Evolutionary conservation across 352 stramenopile genomes (phyloP), one percentile per base, ranked within the genome.

Genomic region (Phytopythium vexans): DNA sequence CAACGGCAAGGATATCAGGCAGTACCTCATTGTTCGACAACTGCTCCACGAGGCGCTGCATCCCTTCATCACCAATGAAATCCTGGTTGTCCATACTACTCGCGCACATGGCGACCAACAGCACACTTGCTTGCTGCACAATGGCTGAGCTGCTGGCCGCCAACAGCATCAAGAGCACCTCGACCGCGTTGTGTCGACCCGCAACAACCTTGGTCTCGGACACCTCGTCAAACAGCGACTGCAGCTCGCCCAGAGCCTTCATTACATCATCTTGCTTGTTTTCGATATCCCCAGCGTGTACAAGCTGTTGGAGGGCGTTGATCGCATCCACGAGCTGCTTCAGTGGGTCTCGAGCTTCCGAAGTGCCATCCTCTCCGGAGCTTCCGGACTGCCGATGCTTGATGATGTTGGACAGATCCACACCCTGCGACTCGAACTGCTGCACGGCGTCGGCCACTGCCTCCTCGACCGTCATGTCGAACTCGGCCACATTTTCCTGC

Each of bases 401-500:
- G 49, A 92, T 86, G 54, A 92, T 82, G 54, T 88, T 91, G 43
- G 76, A 89, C 27, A 96, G 64, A 59, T 96, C 86, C 39, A 96
- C 86, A 46, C 82, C 83, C 59, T 96, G 84, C 36, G 82, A 90
- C 55, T 84, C 67, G 46, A 97, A 96, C 67, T 97, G 88, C 57
- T 82, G 61, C 34, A 96, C 65, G 1, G 88, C 83, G 39, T 97
- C 88, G 7, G 50, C 56, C 49, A 90, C 70, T 12, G 88, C 87
- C 31, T 94, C 86, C 34, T 86, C 76, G n/a, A 72, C 56, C 3
- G 66, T 60, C 82, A 97, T 94, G 41, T 93, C 88, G 64, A 97
- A 96, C 45, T 96, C 88, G 45, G 91, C 82, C 45, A 96, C 68
- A 72, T 97, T 97, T 65, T 97, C 88, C 37, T 72, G 56, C 54